Evolutionary conservation across 306 rosid genomes (phyloP).

Genomic region (Abrus pulchellus): DNA sequence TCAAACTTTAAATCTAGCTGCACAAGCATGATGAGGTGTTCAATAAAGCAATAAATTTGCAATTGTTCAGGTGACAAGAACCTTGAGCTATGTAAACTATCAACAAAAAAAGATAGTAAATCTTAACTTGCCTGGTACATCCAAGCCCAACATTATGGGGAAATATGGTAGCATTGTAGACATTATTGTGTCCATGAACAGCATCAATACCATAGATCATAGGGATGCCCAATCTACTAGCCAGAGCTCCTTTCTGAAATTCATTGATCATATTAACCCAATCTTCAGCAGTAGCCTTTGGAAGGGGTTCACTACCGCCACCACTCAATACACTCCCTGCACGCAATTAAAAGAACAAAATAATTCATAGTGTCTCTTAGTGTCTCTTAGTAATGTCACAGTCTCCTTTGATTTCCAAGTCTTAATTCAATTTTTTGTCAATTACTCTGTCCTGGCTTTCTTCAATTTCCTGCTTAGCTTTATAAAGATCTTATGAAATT

Average conservation of each 20-base stretch:
- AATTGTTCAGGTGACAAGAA: constrained; percentile 20
- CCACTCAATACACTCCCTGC: constrained; percentile 98
- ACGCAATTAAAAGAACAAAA: constrained; percentile 30
- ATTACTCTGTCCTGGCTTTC: not conserved
- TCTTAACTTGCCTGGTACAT: constrained; percentile 84
- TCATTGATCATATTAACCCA: constrained; percentile 93
- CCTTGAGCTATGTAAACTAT: constrained; percentile 19
- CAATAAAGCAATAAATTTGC: not conserved
- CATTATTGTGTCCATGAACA: constrained; percentile 97
- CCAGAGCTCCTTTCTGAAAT: constrained; percentile 81
- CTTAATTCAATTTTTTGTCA: constrained; percentile 6
- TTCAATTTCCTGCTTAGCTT: not conserved
- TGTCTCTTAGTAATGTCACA: constrained; percentile 2
- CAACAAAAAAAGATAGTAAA: constrained; percentile 14
- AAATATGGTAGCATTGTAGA: constrained; percentile 91
- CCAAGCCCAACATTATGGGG: constrained; percentile 97
- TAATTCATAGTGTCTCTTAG: constrained; percentile 22
- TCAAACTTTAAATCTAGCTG: constrained; percentile 13
- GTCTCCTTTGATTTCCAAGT: constrained; percentile 12
- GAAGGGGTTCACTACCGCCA: constrained; percentile 92
- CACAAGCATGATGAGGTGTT: constrained; percentile 7
- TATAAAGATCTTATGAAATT: constrained; percentile 1
- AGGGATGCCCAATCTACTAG: constrained; percentile 90
- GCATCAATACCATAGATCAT: constrained; percentile 99
- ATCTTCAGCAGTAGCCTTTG: constrained; percentile 86